Evolutionary conservation across 1,284 basidiomycete genomes (phyloP).

Genomic region (Caloboletus firmus): DNA sequence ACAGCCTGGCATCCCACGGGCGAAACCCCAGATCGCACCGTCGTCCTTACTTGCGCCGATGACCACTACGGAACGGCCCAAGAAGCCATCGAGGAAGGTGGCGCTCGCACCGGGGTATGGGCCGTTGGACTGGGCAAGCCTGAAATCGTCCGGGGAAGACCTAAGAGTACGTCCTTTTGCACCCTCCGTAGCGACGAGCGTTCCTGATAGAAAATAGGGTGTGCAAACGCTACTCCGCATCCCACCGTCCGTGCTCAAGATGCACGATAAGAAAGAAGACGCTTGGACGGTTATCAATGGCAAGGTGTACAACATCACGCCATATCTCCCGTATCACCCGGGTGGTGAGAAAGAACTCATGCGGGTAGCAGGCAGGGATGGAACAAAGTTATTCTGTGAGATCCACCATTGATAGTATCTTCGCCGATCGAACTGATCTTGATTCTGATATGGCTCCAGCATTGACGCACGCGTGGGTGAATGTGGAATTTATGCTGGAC

Average conservation of each 20-base stretch:
- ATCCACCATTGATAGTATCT: not conserved
- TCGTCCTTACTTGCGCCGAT: constrained; percentile 60
- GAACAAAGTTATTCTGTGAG: constrained; percentile 90
- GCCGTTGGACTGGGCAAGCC: constrained; percentile 91
- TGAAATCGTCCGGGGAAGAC: constrained; percentile 79
- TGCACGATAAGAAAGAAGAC: constrained; percentile 83
- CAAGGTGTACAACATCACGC: constrained; percentile 96
- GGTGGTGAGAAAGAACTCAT: constrained; percentile 93
- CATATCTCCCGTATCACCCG: constrained; percentile 91
- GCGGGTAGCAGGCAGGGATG: constrained; percentile 95
- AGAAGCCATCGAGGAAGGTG: constrained; percentile 67
- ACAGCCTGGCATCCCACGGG: constrained; percentile 41
- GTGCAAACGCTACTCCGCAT: constrained; percentile 70
- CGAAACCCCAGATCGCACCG: constrained; percentile 27
- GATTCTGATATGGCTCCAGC: constrained; percentile 14
- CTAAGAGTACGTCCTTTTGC: constrained; percentile 53
- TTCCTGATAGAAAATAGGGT: constrained; percentile 44
- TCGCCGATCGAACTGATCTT: constrained; percentile 2
- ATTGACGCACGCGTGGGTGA: constrained; percentile 82
- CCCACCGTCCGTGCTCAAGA: constrained; percentile 80
- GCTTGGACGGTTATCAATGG: constrained; percentile 94
- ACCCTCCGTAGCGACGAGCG: not conserved
- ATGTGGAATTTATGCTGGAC: constrained; percentile 91
- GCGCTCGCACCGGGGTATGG: constrained; percentile 90
- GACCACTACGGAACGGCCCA: constrained; percentile 58